phyloP scores from a whole-genome alignment of 2,329 filamentous ascomycete genomes.

The Neofusicoccum laricinum region DNA sequence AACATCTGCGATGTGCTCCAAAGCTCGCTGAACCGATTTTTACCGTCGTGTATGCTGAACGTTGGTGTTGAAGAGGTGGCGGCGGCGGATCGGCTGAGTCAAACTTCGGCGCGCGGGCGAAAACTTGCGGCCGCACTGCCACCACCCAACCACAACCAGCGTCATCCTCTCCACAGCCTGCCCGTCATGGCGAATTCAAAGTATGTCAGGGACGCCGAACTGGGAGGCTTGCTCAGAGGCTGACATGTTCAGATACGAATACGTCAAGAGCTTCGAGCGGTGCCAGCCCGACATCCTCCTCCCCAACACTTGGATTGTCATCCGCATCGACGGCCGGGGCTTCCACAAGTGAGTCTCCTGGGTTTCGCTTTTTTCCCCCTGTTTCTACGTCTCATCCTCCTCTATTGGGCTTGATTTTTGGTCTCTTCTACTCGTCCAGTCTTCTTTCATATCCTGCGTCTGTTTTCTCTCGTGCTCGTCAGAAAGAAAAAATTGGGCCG shows the following conservation, averaged over 20 bases:
- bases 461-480: not conserved
- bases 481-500: not conserved
- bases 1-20: too few relatives aligned
- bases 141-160: not conserved
- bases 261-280: conserved; percentile 81
- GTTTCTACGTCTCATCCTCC: conserved; percentile 1
- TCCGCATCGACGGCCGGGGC: conserved; percentile 88
- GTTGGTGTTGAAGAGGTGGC: not conserved
- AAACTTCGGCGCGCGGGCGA: not conserved
- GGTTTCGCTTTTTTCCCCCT: too few relatives aligned
- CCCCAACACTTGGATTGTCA: conserved; percentile 92
- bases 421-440: not conserved
- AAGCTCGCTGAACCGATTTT: too few relatives aligned
- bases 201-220: conserved; percentile 2
- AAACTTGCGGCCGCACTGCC: not conserved
- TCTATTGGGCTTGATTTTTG: conserved; percentile 13
- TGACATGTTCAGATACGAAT: conserved; percentile 69
- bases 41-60: too few relatives aligned
- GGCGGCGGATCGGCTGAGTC: not conserved
- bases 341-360: conserved; percentile 73
- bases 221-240: not conserved
- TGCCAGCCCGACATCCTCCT: conserved; percentile 70
- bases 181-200: conserved; percentile 24
- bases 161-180: not conserved
- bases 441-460: not conserved